These are phyloP conservation scores for Chloris gayana DNA, from an alignment of 176 grass and related monocot species.

Conservation along the genomic window DNA sequence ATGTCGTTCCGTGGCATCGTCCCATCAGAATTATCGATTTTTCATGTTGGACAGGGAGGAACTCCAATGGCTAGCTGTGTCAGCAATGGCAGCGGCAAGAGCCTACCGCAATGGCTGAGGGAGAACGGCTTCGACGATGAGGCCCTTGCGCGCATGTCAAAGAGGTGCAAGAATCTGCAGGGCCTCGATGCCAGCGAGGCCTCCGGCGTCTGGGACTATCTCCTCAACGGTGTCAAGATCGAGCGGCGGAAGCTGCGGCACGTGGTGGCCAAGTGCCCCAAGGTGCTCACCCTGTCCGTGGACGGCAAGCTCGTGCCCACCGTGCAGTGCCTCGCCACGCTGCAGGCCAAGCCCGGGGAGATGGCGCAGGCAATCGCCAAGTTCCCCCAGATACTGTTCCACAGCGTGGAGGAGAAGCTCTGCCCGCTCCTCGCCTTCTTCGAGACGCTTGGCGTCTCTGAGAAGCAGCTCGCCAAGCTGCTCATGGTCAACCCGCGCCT, in stretches of 20 bases:
- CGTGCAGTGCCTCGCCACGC: slow-evolving; percentile 80
- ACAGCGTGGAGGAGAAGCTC: slow-evolving; percentile 91
- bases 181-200: slow-evolving; percentile 56
- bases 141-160: slow-evolving; percentile 54
- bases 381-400: slow-evolving; percentile 86
- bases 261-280: slow-evolving; percentile 88
- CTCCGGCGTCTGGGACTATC: slow-evolving; percentile 75
- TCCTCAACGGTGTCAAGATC: slow-evolving; percentile 64
- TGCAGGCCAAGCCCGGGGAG: slow-evolving; percentile 73
- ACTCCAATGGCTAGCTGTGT: slow-evolving; percentile 40
- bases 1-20: neutral
- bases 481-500: slow-evolving; percentile 89
- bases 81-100: slow-evolving; percentile 39
- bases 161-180: slow-evolving; percentile 69
- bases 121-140: slow-evolving; percentile 87
- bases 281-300: slow-evolving; percentile 75
- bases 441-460: slow-evolving; percentile 74
- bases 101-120: slow-evolving; percentile 60
- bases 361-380: slow-evolving; percentile 76
- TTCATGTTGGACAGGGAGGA: neutral
- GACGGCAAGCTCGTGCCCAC: slow-evolving; percentile 78
- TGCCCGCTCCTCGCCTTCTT: slow-evolving; percentile 94
- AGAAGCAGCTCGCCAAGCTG: slow-evolving; percentile 89
- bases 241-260: slow-evolving; percentile 75
- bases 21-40: neutral